Percentiles rank a stretch among this genome's conserved stretches.
phyloP scores from a whole-genome alignment of 148 eudicot genomes.

The Cornus florida region DNA sequence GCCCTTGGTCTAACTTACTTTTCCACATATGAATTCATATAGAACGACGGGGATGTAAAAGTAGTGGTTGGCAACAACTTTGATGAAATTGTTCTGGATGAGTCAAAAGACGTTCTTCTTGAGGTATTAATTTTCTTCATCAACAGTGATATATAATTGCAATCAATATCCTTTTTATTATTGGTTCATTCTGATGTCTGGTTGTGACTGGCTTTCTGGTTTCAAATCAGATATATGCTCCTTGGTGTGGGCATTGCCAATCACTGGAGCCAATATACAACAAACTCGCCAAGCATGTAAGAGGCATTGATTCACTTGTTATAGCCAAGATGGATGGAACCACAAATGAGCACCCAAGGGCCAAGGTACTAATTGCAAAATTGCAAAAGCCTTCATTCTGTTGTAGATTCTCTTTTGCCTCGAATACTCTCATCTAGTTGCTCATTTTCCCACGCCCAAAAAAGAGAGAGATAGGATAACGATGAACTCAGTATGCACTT shows the following conservation, averaged over 20 bases:
- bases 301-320: slow-evolving; percentile 40
- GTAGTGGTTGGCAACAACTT: slow-evolving; percentile 82
- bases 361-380: slow-evolving; percentile 30
- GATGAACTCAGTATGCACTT: too few species aligned
- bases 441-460: too few species aligned
- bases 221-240: slow-evolving; percentile 44
- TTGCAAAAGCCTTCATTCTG: too few species aligned
- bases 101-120: slow-evolving; percentile 66
- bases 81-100: slow-evolving; percentile 64
- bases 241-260: slow-evolving; percentile 58
- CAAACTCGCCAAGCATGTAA: slow-evolving; percentile 42
- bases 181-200: background rate
- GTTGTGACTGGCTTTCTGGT: background rate
- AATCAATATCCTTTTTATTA: background rate
- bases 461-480: too few species aligned
- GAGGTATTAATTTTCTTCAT: slow-evolving; percentile 34
- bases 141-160: background rate
- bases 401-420: too few species aligned
- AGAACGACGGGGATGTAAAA: slow-evolving; percentile 84
- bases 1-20: slow-evolving; percentile 9
- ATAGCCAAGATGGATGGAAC: slow-evolving; percentile 72
- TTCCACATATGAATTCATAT: slow-evolving; percentile 9
- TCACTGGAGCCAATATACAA: slow-evolving; percentile 50
- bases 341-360: slow-evolving; percentile 60
- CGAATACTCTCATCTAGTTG: too few species aligned